A percentile compares a stretch with the other conserved stretches of the same genome.
Evolutionary conservation across 78 protist genomes (phyloP).

Genomic region (Monocercomonoides exilis): DNA sequence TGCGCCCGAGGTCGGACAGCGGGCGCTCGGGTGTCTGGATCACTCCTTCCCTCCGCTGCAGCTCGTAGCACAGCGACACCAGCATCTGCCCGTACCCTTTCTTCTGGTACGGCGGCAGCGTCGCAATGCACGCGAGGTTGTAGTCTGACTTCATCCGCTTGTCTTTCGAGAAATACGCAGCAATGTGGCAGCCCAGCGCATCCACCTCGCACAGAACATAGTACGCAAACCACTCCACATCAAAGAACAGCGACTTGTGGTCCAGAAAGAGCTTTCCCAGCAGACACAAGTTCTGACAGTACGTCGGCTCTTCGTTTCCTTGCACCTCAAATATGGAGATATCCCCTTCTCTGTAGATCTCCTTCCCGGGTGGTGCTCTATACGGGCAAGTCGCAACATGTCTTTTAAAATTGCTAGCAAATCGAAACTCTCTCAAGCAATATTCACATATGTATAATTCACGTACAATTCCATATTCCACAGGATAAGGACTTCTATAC

Average conservation of each 20-base stretch:
- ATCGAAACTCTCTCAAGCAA: slow-evolving; percentile 77
- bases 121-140: slow-evolving; percentile 91
- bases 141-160: slow-evolving; percentile 60
- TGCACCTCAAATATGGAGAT: slow-evolving; percentile 78
- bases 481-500: slow-evolving; percentile 82
- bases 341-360: slow-evolving; percentile 65
- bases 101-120: slow-evolving; percentile 41
- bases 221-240: slow-evolving; percentile 87
- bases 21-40: slow-evolving; percentile 5
- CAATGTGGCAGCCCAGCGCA: slow-evolving; percentile 15
- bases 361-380: slow-evolving; percentile 85
- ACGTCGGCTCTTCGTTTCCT: slow-evolving; percentile 71
- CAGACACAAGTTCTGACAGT: slow-evolving; percentile 85
- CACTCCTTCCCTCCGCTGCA: neutral
- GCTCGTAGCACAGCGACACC: no score
- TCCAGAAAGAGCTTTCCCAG: slow-evolving; percentile 86
- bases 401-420: slow-evolving; percentile 40
- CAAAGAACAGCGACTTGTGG: slow-evolving; percentile 82
- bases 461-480: slow-evolving; percentile 63
- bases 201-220: slow-evolving; percentile 78
- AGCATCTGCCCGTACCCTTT: slow-evolving; percentile 19
- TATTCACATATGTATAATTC: slow-evolving; percentile 73
- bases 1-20: slow-evolving; percentile 17
- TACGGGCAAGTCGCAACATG: slow-evolving; percentile 67
- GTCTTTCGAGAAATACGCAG: slow-evolving; percentile 42